Conservation (phyloP, 306 rosid genomes). For the Oxytropis ochrocephala region DNA sequence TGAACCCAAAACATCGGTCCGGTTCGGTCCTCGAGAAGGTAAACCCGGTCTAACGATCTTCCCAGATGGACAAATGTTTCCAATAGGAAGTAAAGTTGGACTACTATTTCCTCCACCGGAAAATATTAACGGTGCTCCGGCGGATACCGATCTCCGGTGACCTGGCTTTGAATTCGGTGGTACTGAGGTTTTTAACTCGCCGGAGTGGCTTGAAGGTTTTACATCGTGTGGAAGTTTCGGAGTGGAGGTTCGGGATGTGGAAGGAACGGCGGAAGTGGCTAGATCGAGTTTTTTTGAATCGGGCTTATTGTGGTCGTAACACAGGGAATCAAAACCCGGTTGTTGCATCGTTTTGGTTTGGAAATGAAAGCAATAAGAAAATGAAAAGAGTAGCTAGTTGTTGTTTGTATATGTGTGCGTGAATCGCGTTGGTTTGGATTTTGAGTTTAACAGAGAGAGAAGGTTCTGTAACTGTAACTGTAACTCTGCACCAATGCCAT, state of each 20-base stretch:
- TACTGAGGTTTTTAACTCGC: slow-evolving; percentile 37
- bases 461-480: no score
- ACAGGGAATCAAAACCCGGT: slow-evolving; percentile 45
- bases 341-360: slow-evolving; percentile 43
- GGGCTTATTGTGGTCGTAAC: slow-evolving; percentile 47
- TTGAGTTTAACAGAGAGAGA: no score
- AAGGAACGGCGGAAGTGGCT: background rate
- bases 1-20: slow-evolving; percentile 63
- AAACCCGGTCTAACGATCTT: slow-evolving; percentile 47
- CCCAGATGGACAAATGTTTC: slow-evolving; percentile 73
- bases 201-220: slow-evolving; percentile 39
- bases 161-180: slow-evolving; percentile 36
- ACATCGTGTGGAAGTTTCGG: slow-evolving; percentile 7
- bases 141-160: slow-evolving; percentile 79
- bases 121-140: slow-evolving; percentile 74
- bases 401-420: no score
- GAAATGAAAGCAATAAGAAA: no score
- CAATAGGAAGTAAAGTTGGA: slow-evolving; percentile 43
- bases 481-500: no score
- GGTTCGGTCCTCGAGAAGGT: slow-evolving; percentile 35
- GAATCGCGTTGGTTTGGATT: no score
- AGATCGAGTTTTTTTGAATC: slow-evolving; percentile 68
- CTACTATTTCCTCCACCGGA: slow-evolving; percentile 32
- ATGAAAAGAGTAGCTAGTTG: no score
- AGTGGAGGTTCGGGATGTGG: background rate